These are phyloP conservation scores for Populus tremula DNA, from an alignment of 345 rosid species.

Conservation along the genomic window DNA sequence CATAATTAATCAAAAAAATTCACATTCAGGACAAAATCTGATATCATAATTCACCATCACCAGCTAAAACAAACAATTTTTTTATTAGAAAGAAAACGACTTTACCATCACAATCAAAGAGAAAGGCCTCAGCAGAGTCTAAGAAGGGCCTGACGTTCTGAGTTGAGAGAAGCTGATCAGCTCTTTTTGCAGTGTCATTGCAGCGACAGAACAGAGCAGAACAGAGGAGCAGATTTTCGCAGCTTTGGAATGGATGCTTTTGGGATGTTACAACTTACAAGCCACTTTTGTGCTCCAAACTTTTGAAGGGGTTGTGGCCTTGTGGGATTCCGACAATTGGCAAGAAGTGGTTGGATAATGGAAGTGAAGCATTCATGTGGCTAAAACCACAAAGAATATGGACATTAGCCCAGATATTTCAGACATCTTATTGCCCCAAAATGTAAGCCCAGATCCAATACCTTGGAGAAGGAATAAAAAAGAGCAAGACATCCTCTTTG, in stretches of 20 bases:
- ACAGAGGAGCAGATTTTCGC: background rate
- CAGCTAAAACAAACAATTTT: background rate
- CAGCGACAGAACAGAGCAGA: background rate
- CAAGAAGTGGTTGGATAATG: background rate
- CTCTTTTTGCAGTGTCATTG: background rate
- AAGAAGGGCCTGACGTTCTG: slow-evolving; percentile 38
- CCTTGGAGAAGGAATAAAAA: background rate
- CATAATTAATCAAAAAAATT: background rate
- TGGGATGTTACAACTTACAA: too few relatives aligned
- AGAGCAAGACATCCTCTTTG: too few relatives aligned
- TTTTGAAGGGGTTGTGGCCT: too few relatives aligned
- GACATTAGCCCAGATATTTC: background rate
- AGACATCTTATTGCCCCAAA: background rate
- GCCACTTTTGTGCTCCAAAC: background rate
- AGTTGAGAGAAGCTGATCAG: slow-evolving; percentile 44
- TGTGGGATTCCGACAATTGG: background rate
- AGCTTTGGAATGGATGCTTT: background rate
- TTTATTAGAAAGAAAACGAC: background rate
- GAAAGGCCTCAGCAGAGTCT: slow-evolving; percentile 63
- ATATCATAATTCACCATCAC: background rate
- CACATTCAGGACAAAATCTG: slow-evolving; percentile 56
- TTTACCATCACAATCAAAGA: slow-evolving; percentile 71
- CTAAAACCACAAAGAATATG: background rate
- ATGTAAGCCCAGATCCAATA: background rate
- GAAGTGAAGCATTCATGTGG: background rate